Percentiles rank a stretch among this genome's conserved stretches.
phyloP scores from a whole-genome alignment of 2,329 filamentous ascomycete species.

The Penicillium crustosum region DNA sequence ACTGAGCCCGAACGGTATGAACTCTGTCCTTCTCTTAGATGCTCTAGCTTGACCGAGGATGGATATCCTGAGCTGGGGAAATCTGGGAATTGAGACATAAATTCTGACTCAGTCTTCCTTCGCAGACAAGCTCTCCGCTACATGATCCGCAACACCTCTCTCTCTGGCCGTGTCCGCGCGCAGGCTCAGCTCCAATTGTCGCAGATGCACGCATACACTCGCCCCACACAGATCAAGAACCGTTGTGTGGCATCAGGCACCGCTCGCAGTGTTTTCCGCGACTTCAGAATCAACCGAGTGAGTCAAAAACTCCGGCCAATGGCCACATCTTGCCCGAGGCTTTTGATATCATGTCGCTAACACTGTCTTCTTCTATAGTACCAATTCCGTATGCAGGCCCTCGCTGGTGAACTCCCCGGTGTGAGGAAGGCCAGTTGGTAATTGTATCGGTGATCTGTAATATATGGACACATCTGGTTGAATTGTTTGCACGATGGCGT shows the following conservation, averaged over 20 bases:
- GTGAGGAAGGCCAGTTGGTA: constrained; percentile 98
- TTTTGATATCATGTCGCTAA: constrained; percentile 16
- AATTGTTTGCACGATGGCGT: constrained; percentile 29
- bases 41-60: no score
- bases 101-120: not conserved
- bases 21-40: not conserved
- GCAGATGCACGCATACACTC: constrained; percentile 95
- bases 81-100: not conserved
- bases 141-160: constrained; percentile 87
- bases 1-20: constrained; percentile 81
- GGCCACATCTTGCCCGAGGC: not conserved
- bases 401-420: constrained; percentile 81
- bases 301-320: constrained; percentile 39
- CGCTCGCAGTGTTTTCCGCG: constrained; percentile 82
- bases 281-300: constrained; percentile 90
- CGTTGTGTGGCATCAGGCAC: constrained; percentile 91
- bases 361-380: constrained; percentile 57
- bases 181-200: constrained; percentile 90
- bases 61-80: not conserved
- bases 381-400: constrained; percentile 87
- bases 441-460: not conserved
- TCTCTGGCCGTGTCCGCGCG: constrained; percentile 77
- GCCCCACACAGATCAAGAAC: constrained; percentile 90
- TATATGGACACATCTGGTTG: constrained; percentile 22
- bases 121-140: constrained; percentile 86